Base-by-base conservation (phyloP, 2,329 filamentous ascomycete genomes). In the Plenodomus biglobosus region DNA sequence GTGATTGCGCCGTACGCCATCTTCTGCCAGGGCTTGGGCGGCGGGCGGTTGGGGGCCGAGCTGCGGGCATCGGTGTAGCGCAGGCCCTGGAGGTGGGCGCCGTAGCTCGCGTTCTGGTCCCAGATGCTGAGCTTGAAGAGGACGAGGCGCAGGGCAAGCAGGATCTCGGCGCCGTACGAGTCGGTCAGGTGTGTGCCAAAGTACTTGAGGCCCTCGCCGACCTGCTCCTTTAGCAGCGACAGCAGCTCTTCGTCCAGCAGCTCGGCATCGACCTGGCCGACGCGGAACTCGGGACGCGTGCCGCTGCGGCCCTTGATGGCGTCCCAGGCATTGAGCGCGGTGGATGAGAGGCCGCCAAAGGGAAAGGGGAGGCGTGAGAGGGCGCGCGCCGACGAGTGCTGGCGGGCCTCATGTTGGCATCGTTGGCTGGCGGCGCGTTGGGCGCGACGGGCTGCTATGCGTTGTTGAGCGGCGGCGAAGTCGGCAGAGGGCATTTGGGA, bases 51-150 rank as follows among this genome's bases (percentile, higher is more conserved):
- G 10, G 62, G 60, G 35, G 58, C 56, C 39, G 73, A 73, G 44
- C 78, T 80, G 53, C 92, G 82, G 40, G 91, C 92, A 69, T 97
- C 92, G 10, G 89, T 88, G 66, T 92, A 97, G 66, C 86, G 86
- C 21, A 99, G 80, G 55, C 95, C 95, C 72, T 99, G 94, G 41
- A 99, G 78, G 30, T 90, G 86, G 10, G 94, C 94, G 51, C 94
- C 94, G 72, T 99, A 97, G 4, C 89, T 95, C 34, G 94, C 90
- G 70, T 96, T 86, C 71, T 96, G 90, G 71, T 97, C 92, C 94
- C 94, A 99, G 49, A 99, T 86, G 15, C 88, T 90, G 53, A 99
- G 81, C 74, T 99, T 99, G 79, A 96, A 99, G 7, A 99, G 77
- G 2, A 91, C 77, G 1, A 87, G 84, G 39, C 92, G 81, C 46